Conservation (phyloP, 257 asterid species). For the Capsicum baccatum region DNA sequence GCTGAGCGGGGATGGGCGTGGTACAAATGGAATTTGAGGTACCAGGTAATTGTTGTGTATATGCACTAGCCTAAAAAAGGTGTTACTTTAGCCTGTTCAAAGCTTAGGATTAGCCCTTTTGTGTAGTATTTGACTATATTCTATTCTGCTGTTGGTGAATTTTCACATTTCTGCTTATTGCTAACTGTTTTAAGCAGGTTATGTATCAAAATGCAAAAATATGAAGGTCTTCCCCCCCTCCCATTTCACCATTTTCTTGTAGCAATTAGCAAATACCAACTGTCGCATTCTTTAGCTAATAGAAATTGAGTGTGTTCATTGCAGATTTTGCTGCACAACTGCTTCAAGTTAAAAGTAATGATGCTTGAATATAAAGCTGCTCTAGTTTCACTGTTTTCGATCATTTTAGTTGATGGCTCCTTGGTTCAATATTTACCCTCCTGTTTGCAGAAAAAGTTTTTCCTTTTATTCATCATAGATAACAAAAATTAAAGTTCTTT, state of each 20-base stretch:
- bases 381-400: background rate
- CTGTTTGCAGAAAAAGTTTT: background rate
- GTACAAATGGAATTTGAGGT: conserved; percentile 2
- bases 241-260: background rate
- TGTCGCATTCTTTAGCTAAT: background rate
- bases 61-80: background rate
- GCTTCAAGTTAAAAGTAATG: background rate
- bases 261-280: background rate
- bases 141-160: background rate
- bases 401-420: background rate
- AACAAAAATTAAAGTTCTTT: background rate
- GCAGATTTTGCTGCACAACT: background rate
- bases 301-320: background rate
- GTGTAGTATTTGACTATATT: background rate
- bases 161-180: background rate
- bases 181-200: background rate
- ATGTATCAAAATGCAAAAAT: background rate
- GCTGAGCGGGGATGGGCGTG: background rate
- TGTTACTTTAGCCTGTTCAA: background rate
- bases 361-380: background rate
- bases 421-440: conserved; percentile 6
- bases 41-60: conserved; percentile 20
- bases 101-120: background rate
- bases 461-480: conserved; percentile 1
- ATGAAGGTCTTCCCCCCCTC: background rate